Conservation (phyloP, 192 early-diverging fungal species). For the Paraglomus brasilianum region DNA sequence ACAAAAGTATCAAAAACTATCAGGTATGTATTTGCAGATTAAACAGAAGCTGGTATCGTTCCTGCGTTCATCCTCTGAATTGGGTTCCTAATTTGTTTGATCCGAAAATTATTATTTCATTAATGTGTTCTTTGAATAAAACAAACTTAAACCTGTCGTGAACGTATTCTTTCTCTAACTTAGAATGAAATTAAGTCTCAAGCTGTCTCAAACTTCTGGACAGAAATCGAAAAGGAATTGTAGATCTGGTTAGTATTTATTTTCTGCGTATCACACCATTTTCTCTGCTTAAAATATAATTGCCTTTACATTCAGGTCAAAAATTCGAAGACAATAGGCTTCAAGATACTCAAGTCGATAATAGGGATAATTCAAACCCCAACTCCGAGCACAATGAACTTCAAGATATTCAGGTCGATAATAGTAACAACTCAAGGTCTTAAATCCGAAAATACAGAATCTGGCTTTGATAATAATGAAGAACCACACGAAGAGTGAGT, state of each 20-base stretch:
- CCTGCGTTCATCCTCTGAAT: too few species aligned
- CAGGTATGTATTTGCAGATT: slow-evolving; percentile 11
- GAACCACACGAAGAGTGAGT: slow-evolving; percentile 17
- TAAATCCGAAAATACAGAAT: too few species aligned
- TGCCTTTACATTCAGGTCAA: slow-evolving; percentile 15
- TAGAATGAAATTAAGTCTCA: slow-evolving; percentile 18
- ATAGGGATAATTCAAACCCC: background rate
- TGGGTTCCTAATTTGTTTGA: too few species aligned
- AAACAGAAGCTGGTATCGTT: too few species aligned
- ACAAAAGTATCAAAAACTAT: slow-evolving; percentile 4
- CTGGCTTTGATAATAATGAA: slow-evolving; percentile 18
- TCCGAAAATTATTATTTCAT: too few species aligned
- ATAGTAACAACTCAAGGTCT: too few species aligned
- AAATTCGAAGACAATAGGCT: background rate
- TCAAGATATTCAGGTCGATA: background rate
- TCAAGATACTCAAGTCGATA: background rate
- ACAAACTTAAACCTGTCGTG: too few species aligned
- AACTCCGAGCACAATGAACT: background rate
- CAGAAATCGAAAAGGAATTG: background rate
- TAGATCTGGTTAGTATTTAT: slow-evolving; percentile 11
- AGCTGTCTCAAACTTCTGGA: slow-evolving; percentile 10
- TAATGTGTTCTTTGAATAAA: too few species aligned
- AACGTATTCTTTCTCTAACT: background rate
- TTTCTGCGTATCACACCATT: slow-evolving; percentile 11
- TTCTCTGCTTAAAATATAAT: slow-evolving; percentile 4